Evolutionary conservation across 2,329 filamentous ascomycete species (phyloP).

Genomic region (Diaporthe eres): DNA sequence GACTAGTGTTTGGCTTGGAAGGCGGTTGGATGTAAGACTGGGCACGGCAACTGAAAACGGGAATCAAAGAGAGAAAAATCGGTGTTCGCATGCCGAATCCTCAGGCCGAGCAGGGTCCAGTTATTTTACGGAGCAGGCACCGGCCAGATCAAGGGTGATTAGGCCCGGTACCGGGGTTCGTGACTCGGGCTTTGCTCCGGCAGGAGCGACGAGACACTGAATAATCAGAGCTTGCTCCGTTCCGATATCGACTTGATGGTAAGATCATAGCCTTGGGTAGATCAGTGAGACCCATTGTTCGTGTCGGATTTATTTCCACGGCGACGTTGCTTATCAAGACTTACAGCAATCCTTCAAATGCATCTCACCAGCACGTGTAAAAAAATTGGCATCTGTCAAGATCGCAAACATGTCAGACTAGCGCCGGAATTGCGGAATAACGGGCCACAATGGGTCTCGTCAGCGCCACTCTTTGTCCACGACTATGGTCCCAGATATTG

Average conservation of each 20-base stretch:
- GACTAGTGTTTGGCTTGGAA: background rate
- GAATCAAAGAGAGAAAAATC: background rate
- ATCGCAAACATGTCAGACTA: background rate
- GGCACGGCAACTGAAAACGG: background rate
- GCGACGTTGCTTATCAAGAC: conserved; percentile 4
- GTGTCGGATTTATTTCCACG: conserved; percentile 3
- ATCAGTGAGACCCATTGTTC: background rate
- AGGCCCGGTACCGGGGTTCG: background rate
- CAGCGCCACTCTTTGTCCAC: conserved; percentile 9
- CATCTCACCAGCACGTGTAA: background rate
- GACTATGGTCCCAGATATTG: conserved; percentile 14
- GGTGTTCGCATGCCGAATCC: background rate
- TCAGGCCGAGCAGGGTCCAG: background rate
- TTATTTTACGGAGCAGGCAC: background rate
- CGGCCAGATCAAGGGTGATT: background rate
- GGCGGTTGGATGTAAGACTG: background rate
- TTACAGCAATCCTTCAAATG: background rate
- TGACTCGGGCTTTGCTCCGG: conserved; percentile 11
- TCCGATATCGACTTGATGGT: background rate
- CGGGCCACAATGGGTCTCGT: background rate
- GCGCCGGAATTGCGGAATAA: conserved; percentile 30
- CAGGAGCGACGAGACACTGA: background rate
- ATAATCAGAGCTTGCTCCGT: background rate
- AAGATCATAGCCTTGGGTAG: background rate
- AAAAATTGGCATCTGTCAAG: conserved; percentile 9